Evolutionary conservation across 2,329 filamentous ascomycete genomes (phyloP).

Genomic region (Colletotrichum liriopes): DNA sequence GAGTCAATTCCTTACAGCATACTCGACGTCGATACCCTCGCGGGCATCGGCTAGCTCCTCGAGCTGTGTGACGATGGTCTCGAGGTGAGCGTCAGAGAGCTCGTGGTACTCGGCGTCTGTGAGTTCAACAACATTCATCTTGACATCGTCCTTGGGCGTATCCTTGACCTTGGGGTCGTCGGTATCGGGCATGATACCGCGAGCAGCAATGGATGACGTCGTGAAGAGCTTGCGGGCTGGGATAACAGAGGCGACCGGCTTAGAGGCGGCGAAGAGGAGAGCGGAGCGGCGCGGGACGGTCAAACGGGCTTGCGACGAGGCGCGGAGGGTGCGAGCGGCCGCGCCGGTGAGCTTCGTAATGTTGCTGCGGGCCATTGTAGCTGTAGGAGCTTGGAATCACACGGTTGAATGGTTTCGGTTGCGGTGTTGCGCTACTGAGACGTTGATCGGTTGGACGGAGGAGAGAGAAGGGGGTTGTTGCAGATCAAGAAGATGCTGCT

Average conservation of each 20-base stretch:
- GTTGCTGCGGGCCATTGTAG: slow-evolving; percentile 51
- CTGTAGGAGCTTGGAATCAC: background rate
- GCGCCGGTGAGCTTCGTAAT: slow-evolving; percentile 57
- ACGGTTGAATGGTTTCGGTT: background rate
- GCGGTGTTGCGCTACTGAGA: background rate
- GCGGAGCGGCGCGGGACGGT: slow-evolving; percentile 30
- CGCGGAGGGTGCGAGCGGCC: slow-evolving; percentile 53
- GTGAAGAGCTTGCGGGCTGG: slow-evolving; percentile 50
- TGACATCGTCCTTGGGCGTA: slow-evolving; percentile 58
- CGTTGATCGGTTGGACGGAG: background rate
- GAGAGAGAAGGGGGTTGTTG: background rate
- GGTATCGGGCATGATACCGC: slow-evolving; percentile 74
- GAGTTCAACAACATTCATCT: slow-evolving; percentile 71
- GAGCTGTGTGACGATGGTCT: slow-evolving; percentile 69
- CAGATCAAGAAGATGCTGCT: slow-evolving; percentile 7
- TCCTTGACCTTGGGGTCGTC: slow-evolving; percentile 66
- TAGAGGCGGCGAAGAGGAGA: slow-evolving; percentile 31
- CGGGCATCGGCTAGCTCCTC: slow-evolving; percentile 82
- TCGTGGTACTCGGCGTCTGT: slow-evolving; percentile 82
- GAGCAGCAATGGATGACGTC: slow-evolving; percentile 49
- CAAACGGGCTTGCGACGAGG: slow-evolving; percentile 46
- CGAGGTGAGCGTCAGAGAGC: slow-evolving; percentile 82
- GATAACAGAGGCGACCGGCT: slow-evolving; percentile 42
- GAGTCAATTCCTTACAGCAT: slow-evolving; percentile 73
- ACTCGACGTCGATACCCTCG: slow-evolving; percentile 90